Evolutionary conservation across 257 asterid species (phyloP).

Genomic region (Jacaranda copaia): DNA sequence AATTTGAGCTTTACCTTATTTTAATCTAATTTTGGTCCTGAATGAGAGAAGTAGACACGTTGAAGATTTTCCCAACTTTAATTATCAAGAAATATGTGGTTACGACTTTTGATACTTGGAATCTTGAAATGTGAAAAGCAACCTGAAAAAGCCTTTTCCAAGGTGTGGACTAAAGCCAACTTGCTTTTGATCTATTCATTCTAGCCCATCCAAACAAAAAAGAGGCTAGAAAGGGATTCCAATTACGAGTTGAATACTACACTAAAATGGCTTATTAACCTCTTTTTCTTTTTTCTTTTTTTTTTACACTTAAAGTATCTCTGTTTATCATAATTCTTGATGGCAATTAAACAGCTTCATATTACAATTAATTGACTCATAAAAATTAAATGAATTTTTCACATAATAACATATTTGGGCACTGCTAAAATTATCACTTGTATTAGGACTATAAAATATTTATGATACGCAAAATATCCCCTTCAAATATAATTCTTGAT

Average conservation of each 20-base stretch:
- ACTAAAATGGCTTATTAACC: not conserved
- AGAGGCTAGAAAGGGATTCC: too few species aligned
- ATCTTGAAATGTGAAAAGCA: conserved; percentile 24
- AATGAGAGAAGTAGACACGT: conserved; percentile 3
- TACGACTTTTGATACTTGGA: conserved; percentile 11
- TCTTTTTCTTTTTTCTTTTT: too few species aligned
- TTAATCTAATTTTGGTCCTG: not conserved
- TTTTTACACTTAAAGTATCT: too few species aligned
- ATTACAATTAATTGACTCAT: too few species aligned
- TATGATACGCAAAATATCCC: too few species aligned
- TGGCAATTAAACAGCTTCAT: too few species aligned
- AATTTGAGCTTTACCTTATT: not conserved
- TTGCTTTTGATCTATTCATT: conserved; percentile 16
- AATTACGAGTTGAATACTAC: not conserved
- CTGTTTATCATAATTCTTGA: too few species aligned
- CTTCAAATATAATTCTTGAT: too few species aligned
- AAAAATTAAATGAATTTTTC: too few species aligned
- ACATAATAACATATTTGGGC: too few species aligned
- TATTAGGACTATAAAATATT: too few species aligned
- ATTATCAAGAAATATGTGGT: not conserved
- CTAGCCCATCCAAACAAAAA: not conserved
- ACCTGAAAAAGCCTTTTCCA: not conserved
- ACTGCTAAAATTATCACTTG: too few species aligned
- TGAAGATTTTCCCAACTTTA: not conserved
- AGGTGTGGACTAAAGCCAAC: not conserved